phyloP scores from a whole-genome alignment of 495 filamentous ascomycete genomes.

The Podospora tetraspora region DNA sequence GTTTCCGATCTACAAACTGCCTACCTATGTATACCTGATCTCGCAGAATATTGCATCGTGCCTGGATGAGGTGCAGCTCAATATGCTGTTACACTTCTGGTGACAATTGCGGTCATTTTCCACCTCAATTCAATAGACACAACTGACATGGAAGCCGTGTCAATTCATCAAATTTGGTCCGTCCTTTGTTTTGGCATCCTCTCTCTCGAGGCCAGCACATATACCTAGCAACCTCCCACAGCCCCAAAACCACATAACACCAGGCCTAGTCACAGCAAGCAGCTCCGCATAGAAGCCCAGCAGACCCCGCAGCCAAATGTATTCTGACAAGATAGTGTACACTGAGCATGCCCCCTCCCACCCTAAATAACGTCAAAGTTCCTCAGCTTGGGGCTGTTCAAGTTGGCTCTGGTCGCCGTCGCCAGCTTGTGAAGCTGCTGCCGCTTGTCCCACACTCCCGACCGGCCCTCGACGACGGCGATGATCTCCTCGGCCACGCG shows the following conservation, averaged over 20 bases:
- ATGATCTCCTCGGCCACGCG: constrained; percentile 84
- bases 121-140: no score
- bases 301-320: neutral
- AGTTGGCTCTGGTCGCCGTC: constrained; percentile 66
- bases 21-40: neutral
- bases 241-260: neutral
- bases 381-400: constrained; percentile 34
- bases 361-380: neutral
- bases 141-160: no score
- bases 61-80: neutral
- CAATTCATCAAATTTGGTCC: neutral
- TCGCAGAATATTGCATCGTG: neutral
- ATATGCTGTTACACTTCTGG: neutral
- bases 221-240: neutral
- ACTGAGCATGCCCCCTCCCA: neutral
- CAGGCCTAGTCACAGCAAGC: neutral
- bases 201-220: neutral
- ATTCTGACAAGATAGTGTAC: constrained; percentile 8
- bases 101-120: neutral
- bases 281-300: neutral
- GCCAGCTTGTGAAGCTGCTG: constrained; percentile 66
- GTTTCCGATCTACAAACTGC: neutral
- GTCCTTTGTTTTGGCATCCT: no score
- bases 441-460: constrained; percentile 75
- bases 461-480: constrained; percentile 79